Conservation (phyloP, 1,139 yeast genomes). For the Yamadazyma pseudoaaseri region DNA sequence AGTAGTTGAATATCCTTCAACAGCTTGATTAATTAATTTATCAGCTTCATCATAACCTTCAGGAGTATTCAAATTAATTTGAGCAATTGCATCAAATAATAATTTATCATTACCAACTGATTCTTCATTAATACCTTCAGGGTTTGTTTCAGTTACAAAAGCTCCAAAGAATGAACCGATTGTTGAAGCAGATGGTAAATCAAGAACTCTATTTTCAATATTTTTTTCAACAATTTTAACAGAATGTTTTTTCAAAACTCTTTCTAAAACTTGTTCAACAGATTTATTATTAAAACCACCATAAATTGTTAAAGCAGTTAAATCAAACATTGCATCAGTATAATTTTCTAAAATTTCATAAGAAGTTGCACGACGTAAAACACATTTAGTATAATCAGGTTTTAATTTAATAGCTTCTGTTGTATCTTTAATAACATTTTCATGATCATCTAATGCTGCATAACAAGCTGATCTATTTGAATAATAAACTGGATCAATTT, state of each 20-base stretch:
- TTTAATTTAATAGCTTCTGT: slow-evolving; percentile 80
- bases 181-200: slow-evolving; percentile 83
- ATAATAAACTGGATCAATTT: slow-evolving; percentile 82
- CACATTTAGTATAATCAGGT: slow-evolving; percentile 89
- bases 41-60: slow-evolving; percentile 79
- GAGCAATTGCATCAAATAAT: slow-evolving; percentile 66
- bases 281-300: slow-evolving; percentile 80
- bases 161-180: slow-evolving; percentile 86
- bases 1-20: slow-evolving; percentile 48
- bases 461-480: slow-evolving; percentile 96
- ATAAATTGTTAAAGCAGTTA: slow-evolving; percentile 76
- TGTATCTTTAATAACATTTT: slow-evolving; percentile 84
- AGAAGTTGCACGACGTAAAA: slow-evolving; percentile 76
- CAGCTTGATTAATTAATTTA: slow-evolving; percentile 65
- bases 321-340: slow-evolving; percentile 87
- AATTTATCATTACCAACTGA: slow-evolving; percentile 58
- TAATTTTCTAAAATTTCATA: slow-evolving; percentile 77
- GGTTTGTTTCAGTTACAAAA: slow-evolving; percentile 46
- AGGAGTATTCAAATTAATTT: slow-evolving; percentile 60
- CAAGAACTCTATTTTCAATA: slow-evolving; percentile 49
- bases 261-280: slow-evolving; percentile 80
- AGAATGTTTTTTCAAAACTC: slow-evolving; percentile 79
- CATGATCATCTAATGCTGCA: slow-evolving; percentile 74
- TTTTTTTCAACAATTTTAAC: slow-evolving; percentile 63
- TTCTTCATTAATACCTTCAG: slow-evolving; percentile 49